A percentile compares a stretch with the other conserved stretches of the same genome.
Conservation (phyloP, 2,329 filamentous ascomycete genomes). For the Byssochlamys sp. region DNA sequence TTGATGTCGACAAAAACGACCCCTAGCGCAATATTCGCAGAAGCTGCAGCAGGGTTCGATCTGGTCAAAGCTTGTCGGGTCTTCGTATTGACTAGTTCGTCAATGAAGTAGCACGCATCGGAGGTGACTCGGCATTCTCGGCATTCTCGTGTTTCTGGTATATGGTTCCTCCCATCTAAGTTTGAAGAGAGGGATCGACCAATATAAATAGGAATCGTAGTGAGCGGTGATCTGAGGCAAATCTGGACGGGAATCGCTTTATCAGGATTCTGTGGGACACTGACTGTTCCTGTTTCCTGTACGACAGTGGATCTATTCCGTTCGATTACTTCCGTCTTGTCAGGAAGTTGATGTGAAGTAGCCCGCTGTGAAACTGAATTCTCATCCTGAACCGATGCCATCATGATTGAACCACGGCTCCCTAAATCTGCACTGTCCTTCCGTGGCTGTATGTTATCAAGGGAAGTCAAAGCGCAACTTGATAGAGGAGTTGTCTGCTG, state of each 20-base stretch:
- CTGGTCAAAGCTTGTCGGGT: slow-evolving; percentile 4
- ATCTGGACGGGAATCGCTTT: neutral
- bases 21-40: slow-evolving; percentile 12
- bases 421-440: neutral
- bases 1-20: slow-evolving; percentile 19
- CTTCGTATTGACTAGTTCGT: slow-evolving; percentile 7
- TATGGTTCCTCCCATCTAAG: neutral
- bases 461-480: neutral
- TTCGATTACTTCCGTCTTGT: neutral
- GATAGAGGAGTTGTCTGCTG: neutral
- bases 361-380: neutral
- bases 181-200: slow-evolving; percentile 2
- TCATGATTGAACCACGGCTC: neutral
- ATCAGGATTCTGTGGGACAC: neutral
- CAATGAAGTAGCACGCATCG: slow-evolving; percentile 11
- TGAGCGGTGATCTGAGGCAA: slow-evolving; percentile 14
- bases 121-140: slow-evolving; percentile 8
- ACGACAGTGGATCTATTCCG: neutral
- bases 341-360: neutral
- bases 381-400: neutral
- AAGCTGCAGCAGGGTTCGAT: slow-evolving; percentile 15
- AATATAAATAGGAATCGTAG: slow-evolving; percentile 19
- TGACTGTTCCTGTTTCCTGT: neutral
- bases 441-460: neutral
- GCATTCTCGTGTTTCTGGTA: slow-evolving; percentile 1